Evolutionary conservation across 2,329 filamentous ascomycete species (phyloP).

Genomic region (Fusarium sp.): DNA sequence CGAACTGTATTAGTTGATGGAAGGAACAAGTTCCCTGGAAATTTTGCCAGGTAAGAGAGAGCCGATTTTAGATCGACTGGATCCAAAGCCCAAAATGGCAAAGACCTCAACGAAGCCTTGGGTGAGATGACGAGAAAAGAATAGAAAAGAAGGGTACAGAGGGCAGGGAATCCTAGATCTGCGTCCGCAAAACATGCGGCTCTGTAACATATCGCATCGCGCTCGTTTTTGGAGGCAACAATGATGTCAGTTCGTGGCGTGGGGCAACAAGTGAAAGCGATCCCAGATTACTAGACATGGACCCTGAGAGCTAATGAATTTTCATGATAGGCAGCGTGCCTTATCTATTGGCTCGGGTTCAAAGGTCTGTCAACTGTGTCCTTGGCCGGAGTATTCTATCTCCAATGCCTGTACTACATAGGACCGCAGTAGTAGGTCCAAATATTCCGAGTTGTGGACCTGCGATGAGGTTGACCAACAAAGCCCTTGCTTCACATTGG

Average conservation of each 20-base stretch:
- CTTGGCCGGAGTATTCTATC: not conserved
- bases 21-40: constrained; percentile 13
- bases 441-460: constrained; percentile 21
- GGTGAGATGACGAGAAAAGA: not conserved
- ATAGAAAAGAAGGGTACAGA: not conserved
- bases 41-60: not conserved
- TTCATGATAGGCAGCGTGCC: not conserved
- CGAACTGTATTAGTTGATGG: not conserved
- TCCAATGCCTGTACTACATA: not conserved
- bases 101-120: not conserved
- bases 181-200: not conserved
- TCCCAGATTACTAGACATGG: too few relatives aligned
- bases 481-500: not conserved
- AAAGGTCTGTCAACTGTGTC: not conserved
- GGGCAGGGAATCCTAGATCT: not conserved
- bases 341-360: constrained; percentile 18
- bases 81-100: not conserved
- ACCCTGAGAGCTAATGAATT: constrained; percentile 15
- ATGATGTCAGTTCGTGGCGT: constrained; percentile 35
- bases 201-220: not conserved
- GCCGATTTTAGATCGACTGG: not conserved
- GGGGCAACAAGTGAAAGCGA: constrained; percentile 15
- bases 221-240: constrained; percentile 1
- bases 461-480: constrained; percentile 21
- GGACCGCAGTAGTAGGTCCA: not conserved